Evolutionary conservation across 495 filamentous ascomycete genomes (phyloP), one percentile per base, ranked within the genome.

Genomic region (Peziza echinospora): DNA sequence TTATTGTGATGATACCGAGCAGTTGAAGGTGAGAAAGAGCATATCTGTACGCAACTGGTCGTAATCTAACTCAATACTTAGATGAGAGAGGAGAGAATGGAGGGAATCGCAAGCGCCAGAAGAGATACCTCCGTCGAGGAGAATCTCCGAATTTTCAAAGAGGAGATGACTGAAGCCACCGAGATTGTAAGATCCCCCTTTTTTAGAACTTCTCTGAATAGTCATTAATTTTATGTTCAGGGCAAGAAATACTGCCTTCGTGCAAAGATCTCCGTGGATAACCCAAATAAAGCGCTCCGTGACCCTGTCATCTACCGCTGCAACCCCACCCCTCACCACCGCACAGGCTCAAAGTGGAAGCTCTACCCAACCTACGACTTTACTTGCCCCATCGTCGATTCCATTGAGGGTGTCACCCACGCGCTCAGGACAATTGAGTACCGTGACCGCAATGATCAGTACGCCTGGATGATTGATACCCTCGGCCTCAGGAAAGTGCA

Each of bases 351-450:
- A 21, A 76, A 73, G 53, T 94, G 85, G 83, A 93, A 91, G 65
- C 78, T 91, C 53, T 96, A 96, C 67, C 87, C 87, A 0, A 94
- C 82, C 42, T 96, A 94, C 60, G 86, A 93, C 62, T 89, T 93
- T 57, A 79, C 78, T 50, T 92, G 84, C 63, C 89, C 91, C 11
- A 74, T 94, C 30, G 76, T 97, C 40, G 89, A 97, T 63, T 75
- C 76, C 22, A 63, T 86, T 53, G 86, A 96, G 64, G 85, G 84
- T 37, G 82, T 96, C 44, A 94, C 89, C 10, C 89, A 96, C 60
- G 89, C 89, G 23, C 72, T 97, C 44, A 75, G 91, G 51, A 92
- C 89, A 1, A 94, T 85, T 49, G 89, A 97, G 67, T 97, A 96
- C 67, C 80, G 85, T 30, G 91, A 97, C 64, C 82, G 89, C 45